phyloP scores from a whole-genome alignment of 228 moss, liverwort and hornwort genomes.

The Sphagnum magellanicum region DNA sequence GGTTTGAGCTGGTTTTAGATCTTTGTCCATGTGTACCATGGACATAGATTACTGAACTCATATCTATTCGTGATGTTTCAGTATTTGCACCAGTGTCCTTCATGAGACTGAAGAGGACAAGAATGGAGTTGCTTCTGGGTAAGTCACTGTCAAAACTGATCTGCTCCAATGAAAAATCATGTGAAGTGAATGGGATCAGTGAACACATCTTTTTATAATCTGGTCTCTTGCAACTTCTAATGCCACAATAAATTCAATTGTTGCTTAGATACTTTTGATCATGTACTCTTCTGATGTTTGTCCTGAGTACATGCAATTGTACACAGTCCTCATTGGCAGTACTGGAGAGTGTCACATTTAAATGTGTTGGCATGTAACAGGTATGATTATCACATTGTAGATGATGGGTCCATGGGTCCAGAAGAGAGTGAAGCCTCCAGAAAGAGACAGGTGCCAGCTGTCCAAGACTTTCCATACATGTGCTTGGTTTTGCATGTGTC shows the following conservation, averaged over 20 bases:
- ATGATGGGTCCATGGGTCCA: conserved; percentile 65
- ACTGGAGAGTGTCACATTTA: too few relatives aligned
- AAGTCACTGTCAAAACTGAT: conserved; percentile 1
- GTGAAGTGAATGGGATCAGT: too few relatives aligned
- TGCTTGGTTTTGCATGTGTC: background rate
- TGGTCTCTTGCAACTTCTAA: too few relatives aligned
- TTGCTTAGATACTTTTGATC: too few relatives aligned
- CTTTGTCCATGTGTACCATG: background rate
- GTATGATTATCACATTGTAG: conserved; percentile 46
- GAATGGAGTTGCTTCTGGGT: conserved; percentile 74
- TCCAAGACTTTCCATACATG: background rate
- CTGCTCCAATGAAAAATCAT: too few relatives aligned
- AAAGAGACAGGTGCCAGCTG: conserved; percentile 72
- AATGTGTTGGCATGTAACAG: conserved; percentile 11
- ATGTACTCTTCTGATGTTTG: too few relatives aligned
- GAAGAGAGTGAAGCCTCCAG: conserved; percentile 86
- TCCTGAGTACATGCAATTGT: too few relatives aligned
- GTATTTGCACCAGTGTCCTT: conserved; percentile 98
- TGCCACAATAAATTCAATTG: too few relatives aligned
- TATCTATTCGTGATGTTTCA: conserved; percentile 16
- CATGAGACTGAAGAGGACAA: conserved; percentile 89
- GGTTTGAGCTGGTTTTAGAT: background rate
- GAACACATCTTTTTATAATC: too few relatives aligned
- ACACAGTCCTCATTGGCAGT: too few relatives aligned
- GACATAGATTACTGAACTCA: background rate